Evolutionary conservation across 805 yeast genomes (phyloP).

Genomic region (Candida railenensis): DNA sequence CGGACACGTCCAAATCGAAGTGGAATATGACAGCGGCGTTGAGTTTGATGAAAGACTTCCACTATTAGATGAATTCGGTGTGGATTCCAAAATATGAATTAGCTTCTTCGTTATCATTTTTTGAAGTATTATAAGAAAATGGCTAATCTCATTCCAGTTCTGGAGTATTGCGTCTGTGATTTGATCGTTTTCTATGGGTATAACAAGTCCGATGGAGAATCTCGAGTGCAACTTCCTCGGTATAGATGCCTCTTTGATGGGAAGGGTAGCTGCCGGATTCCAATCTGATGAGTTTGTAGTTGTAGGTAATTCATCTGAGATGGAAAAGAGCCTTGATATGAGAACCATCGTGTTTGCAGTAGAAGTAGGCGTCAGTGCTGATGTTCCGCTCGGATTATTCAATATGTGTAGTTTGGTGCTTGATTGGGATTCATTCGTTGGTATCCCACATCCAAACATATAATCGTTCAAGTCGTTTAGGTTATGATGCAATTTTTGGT

Average conservation of each 20-base stretch:
- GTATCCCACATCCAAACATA: conserved; percentile 59
- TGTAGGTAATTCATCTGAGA: conserved; percentile 22
- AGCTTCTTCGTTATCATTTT: conserved; percentile 38
- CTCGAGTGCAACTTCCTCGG: conserved; percentile 26
- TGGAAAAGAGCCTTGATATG: conserved; percentile 46
- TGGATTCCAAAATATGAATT: conserved; percentile 18
- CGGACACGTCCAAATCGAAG: conserved; percentile 12
- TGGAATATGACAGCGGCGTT: background rate
- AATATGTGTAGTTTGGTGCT: conserved; percentile 48
- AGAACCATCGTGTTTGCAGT: conserved; percentile 21
- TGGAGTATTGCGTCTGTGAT: conserved; percentile 43
- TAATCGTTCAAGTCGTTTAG: conserved; percentile 46
- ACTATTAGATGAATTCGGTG: conserved; percentile 3
- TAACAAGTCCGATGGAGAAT: conserved; percentile 47
- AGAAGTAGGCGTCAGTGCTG: background rate
- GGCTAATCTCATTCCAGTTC: conserved; percentile 50
- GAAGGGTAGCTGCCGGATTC: conserved; percentile 44
- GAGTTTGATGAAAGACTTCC: background rate
- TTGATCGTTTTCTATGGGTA: conserved; percentile 41
- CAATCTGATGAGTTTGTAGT: conserved; percentile 32
- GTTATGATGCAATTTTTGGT: conserved; percentile 33
- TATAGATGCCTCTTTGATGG: conserved; percentile 20
- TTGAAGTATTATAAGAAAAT: conserved; percentile 39
- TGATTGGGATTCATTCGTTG: conserved; percentile 43
- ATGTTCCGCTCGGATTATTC: background rate